Percentiles rank a stretch among this genome's conserved stretches.
Evolutionary conservation across 345 rosid species (phyloP).

Genomic region (Eucalyptus tenuipes): DNA sequence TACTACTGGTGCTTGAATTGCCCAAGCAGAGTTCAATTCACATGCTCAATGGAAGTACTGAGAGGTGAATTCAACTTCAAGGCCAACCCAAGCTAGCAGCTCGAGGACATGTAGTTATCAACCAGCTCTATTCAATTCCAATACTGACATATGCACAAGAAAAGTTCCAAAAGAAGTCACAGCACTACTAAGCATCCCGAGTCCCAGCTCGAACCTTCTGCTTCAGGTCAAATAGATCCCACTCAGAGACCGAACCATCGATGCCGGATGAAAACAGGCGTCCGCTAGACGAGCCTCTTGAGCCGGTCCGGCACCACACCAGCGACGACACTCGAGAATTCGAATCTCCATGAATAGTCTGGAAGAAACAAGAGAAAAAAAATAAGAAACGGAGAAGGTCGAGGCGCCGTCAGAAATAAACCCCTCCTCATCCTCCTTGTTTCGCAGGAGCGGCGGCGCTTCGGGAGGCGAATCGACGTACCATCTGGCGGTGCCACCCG

Average conservation of each 20-base stretch:
- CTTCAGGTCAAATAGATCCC: constrained; percentile 78
- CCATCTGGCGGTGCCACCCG: constrained; percentile 99
- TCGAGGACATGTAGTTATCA: neutral
- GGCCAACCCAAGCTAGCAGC: neutral
- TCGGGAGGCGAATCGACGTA: neutral
- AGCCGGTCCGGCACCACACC: constrained; percentile 58
- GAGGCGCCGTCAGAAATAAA: neutral
- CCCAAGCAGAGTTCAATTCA: neutral
- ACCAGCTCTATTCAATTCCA: neutral
- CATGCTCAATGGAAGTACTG: neutral
- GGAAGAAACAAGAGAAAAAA: neutral
- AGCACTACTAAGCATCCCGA: neutral
- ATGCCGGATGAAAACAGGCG: constrained; percentile 74
- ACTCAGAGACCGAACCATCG: constrained; percentile 77
- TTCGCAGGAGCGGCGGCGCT: neutral
- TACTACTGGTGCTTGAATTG: neutral
- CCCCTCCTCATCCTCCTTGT: neutral
- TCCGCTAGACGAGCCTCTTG: constrained; percentile 46
- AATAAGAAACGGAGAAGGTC: neutral
- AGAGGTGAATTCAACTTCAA: neutral
- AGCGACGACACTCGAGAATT: constrained; percentile 71
- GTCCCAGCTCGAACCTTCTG: constrained; percentile 48
- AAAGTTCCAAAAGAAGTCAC: neutral
- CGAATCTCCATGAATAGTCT: constrained; percentile 84
- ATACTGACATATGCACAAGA: neutral